These are phyloP conservation scores for Solanum bulbocastanum DNA, from an alignment of 257 asterid species.

Conservation along the genomic window DNA sequence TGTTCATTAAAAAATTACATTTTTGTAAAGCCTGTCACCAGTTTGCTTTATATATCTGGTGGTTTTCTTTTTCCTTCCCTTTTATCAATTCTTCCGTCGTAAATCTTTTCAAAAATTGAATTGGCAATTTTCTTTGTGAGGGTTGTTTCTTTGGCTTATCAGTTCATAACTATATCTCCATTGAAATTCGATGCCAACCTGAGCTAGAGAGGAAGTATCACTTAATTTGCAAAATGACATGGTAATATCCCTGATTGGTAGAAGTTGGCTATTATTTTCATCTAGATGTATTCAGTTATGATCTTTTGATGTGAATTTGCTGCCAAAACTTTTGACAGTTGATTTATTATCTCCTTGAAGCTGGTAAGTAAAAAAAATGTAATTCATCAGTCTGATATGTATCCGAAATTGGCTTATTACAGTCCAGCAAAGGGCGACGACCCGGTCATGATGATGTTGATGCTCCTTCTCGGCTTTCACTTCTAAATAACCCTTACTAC, in stretches of 20 bases:
- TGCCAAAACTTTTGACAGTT: background rate
- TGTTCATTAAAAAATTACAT: background rate
- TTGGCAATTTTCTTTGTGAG: background rate
- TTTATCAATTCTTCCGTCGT: background rate
- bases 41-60: background rate
- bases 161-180: background rate
- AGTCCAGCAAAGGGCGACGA: constrained; percentile 77
- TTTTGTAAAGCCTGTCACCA: background rate
- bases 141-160: background rate
- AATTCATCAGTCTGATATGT: constrained; percentile 9
- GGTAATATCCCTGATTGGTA: background rate
- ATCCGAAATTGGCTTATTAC: constrained; percentile 16
- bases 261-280: background rate
- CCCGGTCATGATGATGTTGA: constrained; percentile 84
- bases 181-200: background rate
- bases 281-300: background rate
- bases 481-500: constrained; percentile 56
- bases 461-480: constrained; percentile 78
- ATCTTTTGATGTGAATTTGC: background rate
- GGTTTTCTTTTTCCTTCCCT: background rate
- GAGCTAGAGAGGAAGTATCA: background rate
- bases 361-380: background rate
- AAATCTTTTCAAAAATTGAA: background rate
- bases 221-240: background rate
- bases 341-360: background rate